These are phyloP conservation scores for Aspergillus sp. DNA, from an alignment of 2,329 filamentous ascomycete species.

Conservation along the genomic window DNA sequence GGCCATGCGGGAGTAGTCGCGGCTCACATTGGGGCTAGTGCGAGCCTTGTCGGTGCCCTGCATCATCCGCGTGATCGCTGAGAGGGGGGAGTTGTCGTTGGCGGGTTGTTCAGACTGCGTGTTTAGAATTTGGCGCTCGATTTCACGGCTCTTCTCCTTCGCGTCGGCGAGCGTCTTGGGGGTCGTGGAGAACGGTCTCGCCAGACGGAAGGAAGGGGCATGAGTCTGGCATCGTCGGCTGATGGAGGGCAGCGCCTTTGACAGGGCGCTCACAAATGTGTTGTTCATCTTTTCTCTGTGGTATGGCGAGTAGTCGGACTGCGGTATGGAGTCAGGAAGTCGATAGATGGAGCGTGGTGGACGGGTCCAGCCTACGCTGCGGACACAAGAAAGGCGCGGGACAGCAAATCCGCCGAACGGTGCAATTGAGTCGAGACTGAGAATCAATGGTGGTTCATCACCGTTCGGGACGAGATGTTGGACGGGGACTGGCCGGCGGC, in stretches of 20 bases:
- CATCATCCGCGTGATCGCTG: constrained; percentile 32
- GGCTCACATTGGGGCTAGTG: constrained; percentile 18
- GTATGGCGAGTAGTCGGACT: constrained; percentile 6
- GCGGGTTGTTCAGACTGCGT: constrained; percentile 16
- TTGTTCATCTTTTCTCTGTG: constrained; percentile 29
- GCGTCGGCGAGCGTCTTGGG: constrained; percentile 17
- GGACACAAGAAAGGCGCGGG: neutral
- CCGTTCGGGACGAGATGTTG: constrained; percentile 3
- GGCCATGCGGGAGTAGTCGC: constrained; percentile 31
- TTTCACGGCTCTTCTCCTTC: constrained; percentile 19
- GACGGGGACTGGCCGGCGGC: constrained; percentile 22
- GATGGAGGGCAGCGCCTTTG: constrained; percentile 32
- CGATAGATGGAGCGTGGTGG: neutral
- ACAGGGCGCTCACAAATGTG: constrained; percentile 29
- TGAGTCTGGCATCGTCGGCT: constrained; percentile 27
- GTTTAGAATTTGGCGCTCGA: constrained; percentile 31
- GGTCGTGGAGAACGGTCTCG: constrained; percentile 35
- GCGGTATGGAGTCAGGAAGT: neutral
- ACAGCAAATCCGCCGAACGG: neutral
- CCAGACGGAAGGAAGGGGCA: constrained; percentile 18
- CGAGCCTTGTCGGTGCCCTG: constrained; percentile 22
- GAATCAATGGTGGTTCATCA: neutral
- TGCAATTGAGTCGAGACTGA: neutral
- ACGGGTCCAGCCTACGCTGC: neutral
- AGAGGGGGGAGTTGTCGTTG: constrained; percentile 24